phyloP scores from a whole-genome alignment of 352 stramenopile genomes.

The Phytophthora multivora region DNA sequence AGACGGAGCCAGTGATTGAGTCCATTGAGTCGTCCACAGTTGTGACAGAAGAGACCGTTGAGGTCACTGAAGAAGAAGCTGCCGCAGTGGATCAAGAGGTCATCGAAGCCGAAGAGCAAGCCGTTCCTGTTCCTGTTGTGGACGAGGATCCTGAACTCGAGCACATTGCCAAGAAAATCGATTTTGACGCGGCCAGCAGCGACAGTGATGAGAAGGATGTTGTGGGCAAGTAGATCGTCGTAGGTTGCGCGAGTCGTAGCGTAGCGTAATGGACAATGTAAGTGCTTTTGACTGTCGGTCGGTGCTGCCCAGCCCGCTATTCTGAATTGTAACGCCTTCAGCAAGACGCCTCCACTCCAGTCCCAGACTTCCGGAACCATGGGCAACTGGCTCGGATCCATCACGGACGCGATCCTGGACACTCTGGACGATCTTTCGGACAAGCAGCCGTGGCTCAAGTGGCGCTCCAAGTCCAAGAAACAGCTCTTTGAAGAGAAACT shows the following conservation, averaged over 20 bases:
- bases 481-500: conserved; percentile 35
- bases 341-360: background rate
- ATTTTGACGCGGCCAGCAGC: conserved; percentile 41
- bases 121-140: background rate
- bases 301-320: conserved; percentile 1
- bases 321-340: conserved; percentile 11
- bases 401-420: conserved; percentile 11
- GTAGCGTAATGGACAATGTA: conserved; percentile 26
- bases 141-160: conserved; percentile 25
- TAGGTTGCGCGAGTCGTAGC: conserved; percentile 10
- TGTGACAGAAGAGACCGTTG: background rate
- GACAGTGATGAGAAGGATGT: conserved; percentile 36
- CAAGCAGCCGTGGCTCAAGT: conserved; percentile 6
- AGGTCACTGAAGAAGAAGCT: background rate
- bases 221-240: conserved; percentile 15
- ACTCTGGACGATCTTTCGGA: conserved; percentile 12
- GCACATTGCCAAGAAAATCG: conserved; percentile 41
- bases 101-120: conserved; percentile 8
- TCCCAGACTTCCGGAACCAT: conserved; percentile 1
- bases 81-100: conserved; percentile 2
- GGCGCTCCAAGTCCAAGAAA: conserved; percentile 29
- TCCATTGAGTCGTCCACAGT: background rate
- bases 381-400: conserved; percentile 18
- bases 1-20: conserved; percentile 2
- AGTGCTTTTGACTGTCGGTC: conserved; percentile 8